A percentile compares a stretch with the other conserved stretches of the same genome.
phyloP scores from a whole-genome alignment of 1,139 yeast species.

The Geotrichum cucujoidarum region DNA sequence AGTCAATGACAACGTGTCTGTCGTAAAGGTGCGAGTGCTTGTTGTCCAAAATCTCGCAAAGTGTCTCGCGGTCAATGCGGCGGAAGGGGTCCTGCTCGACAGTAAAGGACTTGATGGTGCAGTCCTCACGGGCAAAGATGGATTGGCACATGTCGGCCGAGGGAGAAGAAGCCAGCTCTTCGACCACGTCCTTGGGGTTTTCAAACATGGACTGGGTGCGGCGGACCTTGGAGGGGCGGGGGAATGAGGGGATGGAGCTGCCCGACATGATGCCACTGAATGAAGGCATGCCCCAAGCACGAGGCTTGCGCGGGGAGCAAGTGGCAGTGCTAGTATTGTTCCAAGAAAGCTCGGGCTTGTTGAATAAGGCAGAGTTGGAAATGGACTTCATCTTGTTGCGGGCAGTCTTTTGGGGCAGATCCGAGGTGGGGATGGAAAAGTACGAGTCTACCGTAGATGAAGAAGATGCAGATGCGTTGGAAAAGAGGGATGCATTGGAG shows the following conservation, averaged over 20 bases:
- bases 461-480: constrained; percentile 6
- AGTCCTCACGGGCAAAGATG: constrained; percentile 18
- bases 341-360: constrained; percentile 15
- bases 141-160: constrained; percentile 10
- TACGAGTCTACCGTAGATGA: constrained; percentile 11
- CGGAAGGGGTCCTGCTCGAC: constrained; percentile 66
- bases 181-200: constrained; percentile 36
- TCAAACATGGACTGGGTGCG: constrained; percentile 67
- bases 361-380: constrained; percentile 3
- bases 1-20: constrained; percentile 67
- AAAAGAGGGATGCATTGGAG: constrained; percentile 8
- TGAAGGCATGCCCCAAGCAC: constrained; percentile 8
- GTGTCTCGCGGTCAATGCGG: constrained; percentile 62
- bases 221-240: constrained; percentile 41
- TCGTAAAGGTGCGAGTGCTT: constrained; percentile 52
- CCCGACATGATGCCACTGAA: not conserved
- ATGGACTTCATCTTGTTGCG: constrained; percentile 11
- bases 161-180: constrained; percentile 12
- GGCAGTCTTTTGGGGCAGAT: constrained; percentile 7
- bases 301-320: constrained; percentile 3
- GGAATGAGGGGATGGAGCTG: constrained; percentile 20
- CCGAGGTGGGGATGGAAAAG: constrained; percentile 4
- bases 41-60: constrained; percentile 60
- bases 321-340: not conserved
- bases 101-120: constrained; percentile 31